A percentile compares a stretch with the other conserved stretches of the same genome.
Evolutionary conservation across 345 rosid species (phyloP).

Genomic region (Arabidopsis arenosa): DNA sequence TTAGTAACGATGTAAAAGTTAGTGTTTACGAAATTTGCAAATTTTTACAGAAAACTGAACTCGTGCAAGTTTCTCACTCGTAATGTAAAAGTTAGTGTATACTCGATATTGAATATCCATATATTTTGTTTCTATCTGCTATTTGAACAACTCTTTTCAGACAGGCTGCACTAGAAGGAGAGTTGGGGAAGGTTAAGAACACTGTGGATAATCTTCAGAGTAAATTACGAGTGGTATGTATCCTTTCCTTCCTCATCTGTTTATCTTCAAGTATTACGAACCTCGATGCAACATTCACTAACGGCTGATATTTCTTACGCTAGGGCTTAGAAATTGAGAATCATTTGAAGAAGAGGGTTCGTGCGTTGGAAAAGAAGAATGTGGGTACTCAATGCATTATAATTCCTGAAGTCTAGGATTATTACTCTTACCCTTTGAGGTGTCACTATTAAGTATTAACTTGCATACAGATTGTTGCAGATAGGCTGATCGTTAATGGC

Average conservation of each 20-base stretch:
- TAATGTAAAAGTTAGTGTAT: too few relatives aligned
- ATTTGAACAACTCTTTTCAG: conserved; percentile 77
- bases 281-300: conserved; percentile 14
- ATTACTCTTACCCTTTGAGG: conserved; percentile 19
- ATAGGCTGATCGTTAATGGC: conserved; percentile 56
- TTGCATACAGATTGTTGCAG: conserved; percentile 60
- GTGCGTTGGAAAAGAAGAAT: conserved; percentile 77
- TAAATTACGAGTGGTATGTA: conserved; percentile 78
- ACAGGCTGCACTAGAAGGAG: conserved; percentile 95
- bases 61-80: too few relatives aligned
- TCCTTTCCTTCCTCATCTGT: conserved; percentile 24
- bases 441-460: conserved; percentile 41
- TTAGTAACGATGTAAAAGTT: neutral
- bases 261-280: conserved; percentile 2
- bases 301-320: conserved; percentile 40
- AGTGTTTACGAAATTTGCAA: conserved; percentile 8
- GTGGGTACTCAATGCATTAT: conserved; percentile 52
- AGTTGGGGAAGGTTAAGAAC: conserved; percentile 65
- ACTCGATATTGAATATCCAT: too few relatives aligned
- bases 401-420: neutral
- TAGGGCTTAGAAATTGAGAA: conserved; percentile 97
- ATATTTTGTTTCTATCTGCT: conserved; percentile 25
- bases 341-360: conserved; percentile 82
- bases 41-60: too few relatives aligned
- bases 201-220: conserved; percentile 71